Evolutionary conservation across 2,329 filamentous ascomycete species (phyloP), one percentile per base, ranked within the genome.

Genomic region (Aspergillus sp.): DNA sequence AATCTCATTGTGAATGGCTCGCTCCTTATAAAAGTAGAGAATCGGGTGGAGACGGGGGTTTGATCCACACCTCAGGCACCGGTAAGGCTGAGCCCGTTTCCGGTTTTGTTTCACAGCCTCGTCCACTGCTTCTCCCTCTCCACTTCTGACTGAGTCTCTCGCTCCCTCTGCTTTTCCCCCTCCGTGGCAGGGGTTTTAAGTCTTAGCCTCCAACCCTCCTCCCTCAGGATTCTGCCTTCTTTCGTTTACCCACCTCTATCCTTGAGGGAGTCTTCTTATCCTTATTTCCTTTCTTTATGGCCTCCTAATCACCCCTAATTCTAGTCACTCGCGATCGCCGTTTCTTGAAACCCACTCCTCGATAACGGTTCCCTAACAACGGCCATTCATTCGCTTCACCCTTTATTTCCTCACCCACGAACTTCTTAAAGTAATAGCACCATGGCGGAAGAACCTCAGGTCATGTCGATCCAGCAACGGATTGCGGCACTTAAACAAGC

Each of bases 401-500:
- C 21, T 25, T 15, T 11, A 2, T 21, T 13, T 36, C 4, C 11
- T 30, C 25, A 15, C 11, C 39, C 30, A 7, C 17, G 11, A 44
- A 32, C 32, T 30, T n/a, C 13, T 27, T 10, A n/a, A 30, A 30
- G 2, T 50, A 50, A 50, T 50, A 27, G 10, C 41, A 64, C 49
- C 23, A 79, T 79, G 77, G 72, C 75, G 15, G 76, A 80, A 65
- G 77, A 79, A 67, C 68, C 75, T 8, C 76, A 77, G 64, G 69
- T 76, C 54, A 70, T 76, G 61, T 79, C 78, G 11, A 77, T 81
- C 48, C 77, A 80, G 64, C 71, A 80, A 66, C 77, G 79, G 49
- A 81, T 81, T 59, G 76, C 77, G 57, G 75, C 78, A 36, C 69
- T 81, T 57, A 80, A 81, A 61, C 74, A 75, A 60, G 72, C 76